Evolutionary conservation across 169 alveolate genomes (phyloP).

Genomic region (Cryptosporidium tyzzeri): DNA sequence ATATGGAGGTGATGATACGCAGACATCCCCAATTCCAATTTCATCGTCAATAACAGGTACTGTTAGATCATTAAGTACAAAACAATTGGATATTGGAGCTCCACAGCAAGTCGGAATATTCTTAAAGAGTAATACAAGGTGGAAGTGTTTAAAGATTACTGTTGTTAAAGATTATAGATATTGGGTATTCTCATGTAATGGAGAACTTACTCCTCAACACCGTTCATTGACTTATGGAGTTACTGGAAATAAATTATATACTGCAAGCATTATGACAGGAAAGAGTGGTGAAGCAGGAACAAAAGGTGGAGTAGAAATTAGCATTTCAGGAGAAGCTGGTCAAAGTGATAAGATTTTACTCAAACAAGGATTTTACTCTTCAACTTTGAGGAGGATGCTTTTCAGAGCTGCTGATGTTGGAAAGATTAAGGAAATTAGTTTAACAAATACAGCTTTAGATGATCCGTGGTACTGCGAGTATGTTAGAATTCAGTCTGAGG

Average conservation of each 20-base stretch:
- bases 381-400: constrained; percentile 81
- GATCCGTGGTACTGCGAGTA: constrained; percentile 90
- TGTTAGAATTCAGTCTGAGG: constrained; percentile 81
- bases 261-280: constrained; percentile 79
- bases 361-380: constrained; percentile 77
- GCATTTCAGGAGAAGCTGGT: constrained; percentile 83
- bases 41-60: constrained; percentile 84
- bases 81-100: constrained; percentile 86
- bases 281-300: constrained; percentile 85
- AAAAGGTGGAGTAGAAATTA: constrained; percentile 82
- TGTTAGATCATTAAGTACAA: constrained; percentile 81
- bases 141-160: constrained; percentile 90
- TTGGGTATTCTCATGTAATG: constrained; percentile 90
- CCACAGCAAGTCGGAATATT: constrained; percentile 85
- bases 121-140: constrained; percentile 82
- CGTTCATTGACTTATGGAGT: constrained; percentile 77
- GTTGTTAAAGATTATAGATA: constrained; percentile 88
- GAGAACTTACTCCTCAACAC: constrained; percentile 79
- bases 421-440: constrained; percentile 82
- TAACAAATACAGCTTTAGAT: constrained; percentile 82
- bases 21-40: constrained; percentile 84
- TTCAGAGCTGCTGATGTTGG: constrained; percentile 90
- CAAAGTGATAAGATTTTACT: constrained; percentile 84
- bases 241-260: constrained; percentile 81
- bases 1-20: constrained; percentile 84